Conservation (phyloP, 441 rosid genomes). For the Eruca vesicaria region DNA sequence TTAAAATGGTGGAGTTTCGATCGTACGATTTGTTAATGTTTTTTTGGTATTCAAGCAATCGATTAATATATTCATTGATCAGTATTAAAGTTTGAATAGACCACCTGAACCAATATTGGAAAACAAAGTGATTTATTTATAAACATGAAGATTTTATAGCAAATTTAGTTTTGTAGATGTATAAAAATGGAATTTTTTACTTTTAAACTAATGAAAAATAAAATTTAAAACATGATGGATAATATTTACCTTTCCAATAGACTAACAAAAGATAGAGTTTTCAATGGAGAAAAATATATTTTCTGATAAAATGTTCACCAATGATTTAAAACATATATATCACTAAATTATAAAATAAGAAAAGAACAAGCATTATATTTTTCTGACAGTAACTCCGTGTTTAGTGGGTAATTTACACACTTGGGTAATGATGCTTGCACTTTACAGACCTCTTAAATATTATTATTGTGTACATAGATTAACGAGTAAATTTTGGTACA, state of each 20-base stretch:
- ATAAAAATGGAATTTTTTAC: background rate
- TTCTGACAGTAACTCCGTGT: conserved; percentile 39
- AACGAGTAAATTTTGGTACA: conserved; percentile 22
- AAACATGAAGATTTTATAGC: background rate
- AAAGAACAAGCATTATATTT: background rate
- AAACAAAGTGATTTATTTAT: background rate
- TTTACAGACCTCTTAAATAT: conserved; percentile 20
- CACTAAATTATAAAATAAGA: background rate
- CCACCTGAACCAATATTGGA: background rate
- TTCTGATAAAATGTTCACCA: background rate
- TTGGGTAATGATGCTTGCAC: conserved; percentile 37
- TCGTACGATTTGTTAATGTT: background rate
- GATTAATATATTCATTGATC: background rate
- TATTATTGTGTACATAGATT: conserved; percentile 28
- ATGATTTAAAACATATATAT: background rate
- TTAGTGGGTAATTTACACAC: conserved; percentile 32
- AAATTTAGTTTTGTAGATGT: background rate
- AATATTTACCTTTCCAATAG: background rate
- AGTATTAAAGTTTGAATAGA: background rate
- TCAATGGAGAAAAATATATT: background rate
- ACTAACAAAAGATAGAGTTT: background rate
- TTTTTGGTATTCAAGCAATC: background rate
- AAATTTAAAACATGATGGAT: background rate
- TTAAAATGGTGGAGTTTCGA: background rate
- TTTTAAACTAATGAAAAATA: background rate